Evolutionary conservation across 179 eudicot genomes (phyloP), one percentile per base, ranked within the genome.

Genomic region (Spergularia azorica): DNA sequence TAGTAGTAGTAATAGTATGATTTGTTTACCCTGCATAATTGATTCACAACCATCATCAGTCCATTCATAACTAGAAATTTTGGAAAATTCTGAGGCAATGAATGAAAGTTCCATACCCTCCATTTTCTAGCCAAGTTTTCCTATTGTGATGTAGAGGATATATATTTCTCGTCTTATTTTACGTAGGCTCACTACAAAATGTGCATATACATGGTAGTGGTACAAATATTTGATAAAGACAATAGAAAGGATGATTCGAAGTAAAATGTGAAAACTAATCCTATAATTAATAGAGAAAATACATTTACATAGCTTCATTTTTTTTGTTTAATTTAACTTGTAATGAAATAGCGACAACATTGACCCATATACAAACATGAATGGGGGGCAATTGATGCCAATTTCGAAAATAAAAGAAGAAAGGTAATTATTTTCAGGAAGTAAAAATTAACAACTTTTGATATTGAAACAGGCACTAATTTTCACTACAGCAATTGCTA

Each of bases 221-320:
- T 26, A 26, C 32, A 26, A 26, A 26, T 26, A 26, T 26, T 26
- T 26, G 32, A 26, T 26, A 2, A 2, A 26, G 32, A 0, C 32
- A 26, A 2, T 26, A 26, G 32, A 4, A 59, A 46, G 2, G 0
- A 52, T 20, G 2, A 54, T 14, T 51, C 0, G 0, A 38, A 16
- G 57, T n/a, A 50, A 62, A 62, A 39, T 15, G 20, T 58, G 39
- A 64, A 26, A 64, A 21, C 55, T 48, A 26, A 59, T 36, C 54
- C 17, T 50, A 57, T 43, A 43, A 6, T 26, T 26, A 43, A 9
- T 32, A 74, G 17, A 32, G 46, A 69, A 63, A 63, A 39, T 74
- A 80, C 78, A 87, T 89, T 75, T 87, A 26, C 89, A 89, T 77
- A 75, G 85, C 80, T 82, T 79, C 80, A 80, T 75, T 75, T 67